Percentiles rank a stretch among this genome's conserved stretches.
phyloP scores from a whole-genome alignment of 2,329 filamentous ascomycete species.

The Penicillium frequentans region DNA sequence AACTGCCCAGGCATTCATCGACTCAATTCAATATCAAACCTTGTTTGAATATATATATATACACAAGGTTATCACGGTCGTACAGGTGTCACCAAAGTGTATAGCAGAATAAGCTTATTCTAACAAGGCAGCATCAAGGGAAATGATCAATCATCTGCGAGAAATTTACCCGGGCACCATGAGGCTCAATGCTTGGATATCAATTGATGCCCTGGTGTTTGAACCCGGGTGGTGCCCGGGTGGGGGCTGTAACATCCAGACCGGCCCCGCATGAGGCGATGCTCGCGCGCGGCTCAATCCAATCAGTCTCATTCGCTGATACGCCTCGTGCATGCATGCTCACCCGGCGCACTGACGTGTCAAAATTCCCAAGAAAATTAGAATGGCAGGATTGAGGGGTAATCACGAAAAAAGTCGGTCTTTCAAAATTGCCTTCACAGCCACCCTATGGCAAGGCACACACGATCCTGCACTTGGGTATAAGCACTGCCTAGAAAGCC shows the following conservation, averaged over 20 bases:
- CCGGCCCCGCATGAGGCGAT: background rate
- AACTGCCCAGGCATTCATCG: too few relatives aligned
- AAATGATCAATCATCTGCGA: too few relatives aligned
- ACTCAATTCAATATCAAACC: too few relatives aligned
- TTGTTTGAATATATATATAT: background rate
- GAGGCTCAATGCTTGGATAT: background rate
- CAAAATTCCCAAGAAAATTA: background rate
- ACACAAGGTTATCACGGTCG: background rate
- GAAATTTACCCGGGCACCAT: background rate
- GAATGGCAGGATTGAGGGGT: background rate
- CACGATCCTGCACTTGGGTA: background rate
- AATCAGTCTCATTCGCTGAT: background rate
- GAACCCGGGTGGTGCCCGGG: background rate
- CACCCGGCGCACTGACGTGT: background rate
- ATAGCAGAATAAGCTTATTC: background rate
- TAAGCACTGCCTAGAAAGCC: background rate
- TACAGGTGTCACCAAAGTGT: background rate
- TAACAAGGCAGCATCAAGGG: background rate
- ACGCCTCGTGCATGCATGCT: background rate
- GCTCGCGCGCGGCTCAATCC: background rate
- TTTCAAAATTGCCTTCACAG: background rate
- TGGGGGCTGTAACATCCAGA: background rate
- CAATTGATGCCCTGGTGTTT: background rate
- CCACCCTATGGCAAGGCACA: background rate
- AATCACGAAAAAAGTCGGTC: background rate